Base-by-base conservation (phyloP, 23 red algal species). In the Cyanidium caldarium region DNA sequence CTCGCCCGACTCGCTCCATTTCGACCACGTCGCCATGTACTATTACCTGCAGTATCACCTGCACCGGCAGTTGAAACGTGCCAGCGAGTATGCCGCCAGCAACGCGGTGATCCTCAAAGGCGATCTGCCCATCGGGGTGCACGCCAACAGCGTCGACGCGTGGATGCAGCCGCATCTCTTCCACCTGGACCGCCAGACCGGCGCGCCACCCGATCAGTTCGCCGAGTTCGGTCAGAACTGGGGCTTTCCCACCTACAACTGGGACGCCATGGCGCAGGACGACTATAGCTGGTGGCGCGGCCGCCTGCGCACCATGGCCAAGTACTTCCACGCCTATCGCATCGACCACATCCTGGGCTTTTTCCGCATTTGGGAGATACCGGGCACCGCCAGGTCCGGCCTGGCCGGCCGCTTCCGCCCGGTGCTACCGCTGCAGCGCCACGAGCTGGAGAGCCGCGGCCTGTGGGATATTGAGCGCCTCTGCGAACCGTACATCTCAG, bases 341-440 rank as follows among this genome's bases (percentile, higher is more conserved):
- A 95, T 95, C 51, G 83, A 87, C 70, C 89, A 95, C 44, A 87
- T 86, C 70, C 69, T 87, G 15, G 83, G 89, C 57, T 87, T 95
- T 38, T 86, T 95, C 46, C 82, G 89, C 26, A 87, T 87, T 38
- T 95, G 89, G 89, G 89, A 87, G 69, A 84, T 95, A 45, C 89
- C 89, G 1, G 69, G 57, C 2, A 42, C 36, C 25, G 86, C 42
- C 41, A 34, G 70, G 39, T 82, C 79, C 0, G 82, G 82, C 40
- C 76, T 87, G 58, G 57, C 58, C 26, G 89, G 89, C 5, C 81
- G 89, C 31, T 87, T 87, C 36, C 77, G 67, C 28, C 82, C 82
- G 13, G 66, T 66, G 34, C 42, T 83, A 31, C 77, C 45, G 23
- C 77, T 95, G 29, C 46, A 41, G 1, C 73, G 78, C 7, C 41